Evolutionary conservation across 306 rosid genomes (phyloP).

Genomic region (Abrus pulchellus): DNA sequence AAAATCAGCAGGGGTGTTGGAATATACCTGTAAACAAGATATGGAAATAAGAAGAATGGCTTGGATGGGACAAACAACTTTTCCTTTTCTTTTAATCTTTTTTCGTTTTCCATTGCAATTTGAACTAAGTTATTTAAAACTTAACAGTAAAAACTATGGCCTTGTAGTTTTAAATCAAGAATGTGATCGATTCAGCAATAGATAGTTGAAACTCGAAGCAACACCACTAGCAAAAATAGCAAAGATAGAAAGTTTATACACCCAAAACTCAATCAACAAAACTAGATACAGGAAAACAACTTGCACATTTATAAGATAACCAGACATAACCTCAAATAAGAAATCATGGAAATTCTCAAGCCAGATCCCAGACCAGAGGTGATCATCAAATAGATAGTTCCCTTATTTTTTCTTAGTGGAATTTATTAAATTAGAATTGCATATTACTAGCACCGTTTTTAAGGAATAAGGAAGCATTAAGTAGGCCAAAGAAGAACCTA

Average conservation of each 20-base stretch:
- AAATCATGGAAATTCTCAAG: slow-evolving; percentile 1
- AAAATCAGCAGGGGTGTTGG: slow-evolving; percentile 97
- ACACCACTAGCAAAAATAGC: background rate
- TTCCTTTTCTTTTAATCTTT: background rate
- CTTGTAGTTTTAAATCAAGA: slow-evolving; percentile 21
- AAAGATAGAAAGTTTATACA: slow-evolving; percentile 16
- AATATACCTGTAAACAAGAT: slow-evolving; percentile 70
- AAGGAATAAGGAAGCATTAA: background rate
- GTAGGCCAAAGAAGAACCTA: slow-evolving; percentile 13
- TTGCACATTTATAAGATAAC: slow-evolving; percentile 31
- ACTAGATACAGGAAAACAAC: slow-evolving; percentile 26
- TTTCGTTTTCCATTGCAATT: slow-evolving; percentile 32
- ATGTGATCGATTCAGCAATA: slow-evolving; percentile 31
- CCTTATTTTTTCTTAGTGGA: background rate
- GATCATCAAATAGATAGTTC: background rate
- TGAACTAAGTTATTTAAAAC: slow-evolving; percentile 12
- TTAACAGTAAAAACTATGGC: background rate
- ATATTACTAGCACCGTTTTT: background rate
- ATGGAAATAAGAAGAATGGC: slow-evolving; percentile 34
- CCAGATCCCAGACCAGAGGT: background rate
- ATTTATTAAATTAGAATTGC: background rate
- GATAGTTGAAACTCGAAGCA: slow-evolving; percentile 18
- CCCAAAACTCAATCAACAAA: slow-evolving; percentile 6
- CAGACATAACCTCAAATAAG: slow-evolving; percentile 9
- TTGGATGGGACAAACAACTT: slow-evolving; percentile 17